phyloP scores from a whole-genome alignment of 495 filamentous ascomycete species.

The Aspergillus bridgeri region DNA sequence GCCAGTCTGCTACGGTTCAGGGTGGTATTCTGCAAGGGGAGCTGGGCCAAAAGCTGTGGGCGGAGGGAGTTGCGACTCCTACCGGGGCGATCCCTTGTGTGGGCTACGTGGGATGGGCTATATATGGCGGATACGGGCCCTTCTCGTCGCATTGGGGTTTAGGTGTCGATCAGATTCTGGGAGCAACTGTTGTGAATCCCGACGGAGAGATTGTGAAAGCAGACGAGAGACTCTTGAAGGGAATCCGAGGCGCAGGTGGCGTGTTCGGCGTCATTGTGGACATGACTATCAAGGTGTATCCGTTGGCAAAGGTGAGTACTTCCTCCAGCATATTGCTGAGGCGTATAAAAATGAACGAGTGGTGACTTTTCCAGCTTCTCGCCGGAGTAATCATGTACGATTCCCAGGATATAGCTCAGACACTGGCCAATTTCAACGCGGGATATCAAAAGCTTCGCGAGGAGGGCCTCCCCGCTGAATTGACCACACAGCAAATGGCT shows the following conservation, averaged over 20 bases:
- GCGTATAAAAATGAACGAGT: too few relatives aligned
- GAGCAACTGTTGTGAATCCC: conserved; percentile 33
- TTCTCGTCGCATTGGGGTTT: conserved; percentile 34
- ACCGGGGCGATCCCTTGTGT: conserved; percentile 24
- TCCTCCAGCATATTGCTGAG: too few relatives aligned
- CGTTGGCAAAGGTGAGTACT: conserved; percentile 27
- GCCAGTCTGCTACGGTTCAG: conserved; percentile 25
- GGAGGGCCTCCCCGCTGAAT: conserved; percentile 21
- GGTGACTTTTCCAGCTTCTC: conserved; percentile 25
- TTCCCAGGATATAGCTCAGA: conserved; percentile 19
- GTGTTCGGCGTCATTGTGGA: conserved; percentile 41
- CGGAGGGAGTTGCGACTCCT: conserved; percentile 28
- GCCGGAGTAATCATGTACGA: conserved; percentile 32
- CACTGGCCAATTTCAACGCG: conserved; percentile 23
- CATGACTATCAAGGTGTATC: conserved; percentile 35
- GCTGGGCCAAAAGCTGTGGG: conserved; percentile 22
- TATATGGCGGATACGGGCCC: conserved; percentile 39
- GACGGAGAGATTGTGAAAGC: conserved; percentile 33
- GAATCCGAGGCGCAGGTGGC: conserved; percentile 38
- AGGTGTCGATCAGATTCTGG: conserved; percentile 40
- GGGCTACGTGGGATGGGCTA: conserved; percentile 41
- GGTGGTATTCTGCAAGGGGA: conserved; percentile 32
- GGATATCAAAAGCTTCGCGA: conserved; percentile 17
- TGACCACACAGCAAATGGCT: conserved; percentile 26
- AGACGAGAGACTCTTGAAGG: conserved; percentile 27